Conservation (phyloP, 768 basidiomycete species). For the Lactarius evosmus region DNA sequence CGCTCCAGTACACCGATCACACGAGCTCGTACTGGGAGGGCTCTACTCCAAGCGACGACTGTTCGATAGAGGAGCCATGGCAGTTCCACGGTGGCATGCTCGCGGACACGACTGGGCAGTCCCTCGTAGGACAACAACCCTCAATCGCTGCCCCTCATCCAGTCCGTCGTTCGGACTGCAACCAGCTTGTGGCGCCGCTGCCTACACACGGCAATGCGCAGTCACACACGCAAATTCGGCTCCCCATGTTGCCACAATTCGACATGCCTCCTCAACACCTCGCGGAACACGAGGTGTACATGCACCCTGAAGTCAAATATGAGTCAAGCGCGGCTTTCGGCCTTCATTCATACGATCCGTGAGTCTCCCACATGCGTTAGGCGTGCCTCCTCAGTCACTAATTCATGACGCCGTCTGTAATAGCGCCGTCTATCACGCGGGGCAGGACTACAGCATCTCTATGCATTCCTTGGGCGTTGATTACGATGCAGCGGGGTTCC, state of each 20-base stretch:
- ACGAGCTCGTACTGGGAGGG: constrained; percentile 23
- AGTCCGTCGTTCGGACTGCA: constrained; percentile 14
- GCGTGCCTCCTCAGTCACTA: not conserved
- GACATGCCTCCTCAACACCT: constrained; percentile 17
- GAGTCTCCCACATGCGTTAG: constrained; percentile 7
- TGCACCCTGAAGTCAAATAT: constrained; percentile 22
- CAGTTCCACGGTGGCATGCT: constrained; percentile 19
- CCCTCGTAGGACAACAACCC: constrained; percentile 8
- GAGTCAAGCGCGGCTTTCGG: constrained; percentile 10
- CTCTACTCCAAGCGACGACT: constrained; percentile 27
- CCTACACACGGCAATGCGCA: constrained; percentile 9
- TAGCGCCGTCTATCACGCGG: constrained; percentile 18
- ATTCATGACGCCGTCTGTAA: not conserved
- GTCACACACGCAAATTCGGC: constrained; percentile 16
- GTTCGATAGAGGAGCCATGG: constrained; percentile 26
- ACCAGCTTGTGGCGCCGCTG: constrained; percentile 6
- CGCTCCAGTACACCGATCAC: constrained; percentile 22
- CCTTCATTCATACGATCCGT: constrained; percentile 22
- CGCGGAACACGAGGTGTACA: constrained; percentile 18
- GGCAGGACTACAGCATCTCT: constrained; percentile 22
- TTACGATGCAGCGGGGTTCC: constrained; percentile 11
- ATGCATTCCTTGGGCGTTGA: constrained; percentile 19
- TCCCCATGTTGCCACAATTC: constrained; percentile 20
- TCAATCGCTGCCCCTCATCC: constrained; percentile 20
- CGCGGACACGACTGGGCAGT: constrained; percentile 9